Evolutionary conservation across 768 basidiomycete genomes (phyloP).

Genomic region (Trametes cubensis): DNA sequence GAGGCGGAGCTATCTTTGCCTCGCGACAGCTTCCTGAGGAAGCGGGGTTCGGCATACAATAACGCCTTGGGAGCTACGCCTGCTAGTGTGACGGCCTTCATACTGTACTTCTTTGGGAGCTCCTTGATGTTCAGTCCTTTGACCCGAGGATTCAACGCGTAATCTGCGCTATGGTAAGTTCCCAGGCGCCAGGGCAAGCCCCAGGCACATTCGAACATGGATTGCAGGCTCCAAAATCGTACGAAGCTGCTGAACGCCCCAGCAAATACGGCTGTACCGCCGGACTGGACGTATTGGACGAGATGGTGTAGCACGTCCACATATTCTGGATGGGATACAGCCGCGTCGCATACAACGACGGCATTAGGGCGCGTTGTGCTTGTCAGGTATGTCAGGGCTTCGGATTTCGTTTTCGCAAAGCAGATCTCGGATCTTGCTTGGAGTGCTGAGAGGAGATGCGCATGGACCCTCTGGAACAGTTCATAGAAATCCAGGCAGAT

Average conservation of each 20-base stretch:
- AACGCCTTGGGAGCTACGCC: background rate
- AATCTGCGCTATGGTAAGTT: constrained; percentile 40
- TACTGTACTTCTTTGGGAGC: constrained; percentile 29
- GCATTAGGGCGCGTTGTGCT: background rate
- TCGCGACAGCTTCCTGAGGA: background rate
- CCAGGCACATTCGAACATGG: constrained; percentile 35
- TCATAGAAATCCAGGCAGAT: background rate
- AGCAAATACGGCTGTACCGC: constrained; percentile 42
- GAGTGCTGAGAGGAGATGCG: constrained; percentile 2
- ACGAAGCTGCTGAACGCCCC: constrained; percentile 40
- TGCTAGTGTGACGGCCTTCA: background rate
- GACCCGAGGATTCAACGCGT: constrained; percentile 33
- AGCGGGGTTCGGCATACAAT: background rate
- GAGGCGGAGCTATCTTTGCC: background rate
- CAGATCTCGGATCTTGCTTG: background rate
- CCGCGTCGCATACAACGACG: background rate
- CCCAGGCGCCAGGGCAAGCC: constrained; percentile 42
- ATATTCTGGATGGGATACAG: constrained; percentile 24
- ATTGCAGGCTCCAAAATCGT: constrained; percentile 26
- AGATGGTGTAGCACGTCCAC: constrained; percentile 33
- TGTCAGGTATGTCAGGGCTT: background rate
- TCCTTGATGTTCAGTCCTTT: background rate
- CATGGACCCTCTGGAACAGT: background rate
- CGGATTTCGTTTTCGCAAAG: background rate
- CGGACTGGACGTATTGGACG: constrained; percentile 41